phyloP scores from a whole-genome alignment of 805 yeast species.

The Candida montana region DNA sequence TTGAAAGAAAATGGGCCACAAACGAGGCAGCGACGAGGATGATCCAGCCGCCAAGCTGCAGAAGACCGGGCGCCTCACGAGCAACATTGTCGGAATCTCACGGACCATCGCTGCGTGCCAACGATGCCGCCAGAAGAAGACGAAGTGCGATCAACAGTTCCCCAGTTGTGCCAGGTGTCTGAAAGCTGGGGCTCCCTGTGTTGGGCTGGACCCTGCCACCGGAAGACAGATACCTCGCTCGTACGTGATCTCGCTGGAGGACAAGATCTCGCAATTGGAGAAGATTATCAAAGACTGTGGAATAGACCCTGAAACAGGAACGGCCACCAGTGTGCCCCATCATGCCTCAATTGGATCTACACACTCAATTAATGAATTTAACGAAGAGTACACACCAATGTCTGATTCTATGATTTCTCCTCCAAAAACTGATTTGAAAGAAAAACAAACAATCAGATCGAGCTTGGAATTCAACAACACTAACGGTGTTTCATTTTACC shows the following conservation, averaged over 20 bases:
- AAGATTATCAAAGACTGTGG: constrained; percentile 40
- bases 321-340: constrained; percentile 1
- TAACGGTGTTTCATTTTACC: constrained; percentile 26
- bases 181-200: constrained; percentile 65
- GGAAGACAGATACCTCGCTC: constrained; percentile 84
- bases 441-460: constrained; percentile 20
- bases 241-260: constrained; percentile 68
- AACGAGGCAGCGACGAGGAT: background rate
- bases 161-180: constrained; percentile 55
- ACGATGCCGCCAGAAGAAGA: constrained; percentile 67
- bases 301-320: constrained; percentile 26
- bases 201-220: constrained; percentile 82
- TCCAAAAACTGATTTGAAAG: constrained; percentile 9
- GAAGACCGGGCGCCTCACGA: constrained; percentile 2
- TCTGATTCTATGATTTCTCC: constrained; percentile 5
- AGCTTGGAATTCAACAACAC: constrained; percentile 17
- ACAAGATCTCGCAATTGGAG: constrained; percentile 54
- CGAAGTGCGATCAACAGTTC: constrained; percentile 54
- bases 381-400: background rate
- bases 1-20: background rate
- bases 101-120: constrained; percentile 80
- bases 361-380: background rate
- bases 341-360: background rate
- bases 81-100: constrained; percentile 39
- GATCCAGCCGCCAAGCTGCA: too few relatives aligned